Percentiles rank a stretch among this genome's conserved stretches.
Evolutionary conservation across 2,329 filamentous ascomycete genomes (phyloP).

Genomic region (Xylariaceae sp.): DNA sequence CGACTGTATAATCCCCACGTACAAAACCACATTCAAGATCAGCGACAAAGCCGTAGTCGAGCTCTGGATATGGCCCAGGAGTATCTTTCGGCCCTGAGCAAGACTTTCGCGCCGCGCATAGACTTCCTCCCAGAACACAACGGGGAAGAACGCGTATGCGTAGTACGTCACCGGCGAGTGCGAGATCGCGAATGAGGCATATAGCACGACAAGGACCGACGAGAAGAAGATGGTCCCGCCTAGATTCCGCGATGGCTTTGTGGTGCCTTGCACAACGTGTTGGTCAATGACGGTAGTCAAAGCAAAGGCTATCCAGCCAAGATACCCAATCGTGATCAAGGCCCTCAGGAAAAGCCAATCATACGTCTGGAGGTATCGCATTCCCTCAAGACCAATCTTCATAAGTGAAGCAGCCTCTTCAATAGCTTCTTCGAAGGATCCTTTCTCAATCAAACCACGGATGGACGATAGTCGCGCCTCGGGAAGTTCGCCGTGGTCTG

Average conservation of each 20-base stretch:
- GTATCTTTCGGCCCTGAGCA: slow-evolving; percentile 57
- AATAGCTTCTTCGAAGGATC: slow-evolving; percentile 72
- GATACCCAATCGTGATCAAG: slow-evolving; percentile 82
- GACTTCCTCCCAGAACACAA: slow-evolving; percentile 95
- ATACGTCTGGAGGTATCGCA: slow-evolving; percentile 94
- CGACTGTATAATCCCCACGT: slow-evolving; percentile 72
- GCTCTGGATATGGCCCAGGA: slow-evolving; percentile 67
- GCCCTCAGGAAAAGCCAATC: slow-evolving; percentile 95
- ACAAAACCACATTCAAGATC: slow-evolving; percentile 59
- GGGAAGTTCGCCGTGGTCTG: slow-evolving; percentile 54
- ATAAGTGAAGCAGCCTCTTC: slow-evolving; percentile 73
- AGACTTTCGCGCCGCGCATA: slow-evolving; percentile 72
- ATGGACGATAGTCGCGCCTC: slow-evolving; percentile 67
- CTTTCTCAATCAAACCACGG: slow-evolving; percentile 60
- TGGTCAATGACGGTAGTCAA: slow-evolving; percentile 83
- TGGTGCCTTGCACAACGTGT: slow-evolving; percentile 73
- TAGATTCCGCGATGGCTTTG: slow-evolving; percentile 59
- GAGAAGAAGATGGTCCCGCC: slow-evolving; percentile 64
- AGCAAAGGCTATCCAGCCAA: slow-evolving; percentile 94
- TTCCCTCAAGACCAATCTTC: slow-evolving; percentile 69
- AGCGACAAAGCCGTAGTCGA: slow-evolving; percentile 56
- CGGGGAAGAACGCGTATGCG: slow-evolving; percentile 84
- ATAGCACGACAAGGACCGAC: slow-evolving; percentile 70
- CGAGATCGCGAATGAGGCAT: slow-evolving; percentile 74
- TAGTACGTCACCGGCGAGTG: slow-evolving; percentile 83